Base-by-base conservation (phyloP, 2,329 filamentous ascomycete genomes). In the Myriangium duriaei region DNA sequence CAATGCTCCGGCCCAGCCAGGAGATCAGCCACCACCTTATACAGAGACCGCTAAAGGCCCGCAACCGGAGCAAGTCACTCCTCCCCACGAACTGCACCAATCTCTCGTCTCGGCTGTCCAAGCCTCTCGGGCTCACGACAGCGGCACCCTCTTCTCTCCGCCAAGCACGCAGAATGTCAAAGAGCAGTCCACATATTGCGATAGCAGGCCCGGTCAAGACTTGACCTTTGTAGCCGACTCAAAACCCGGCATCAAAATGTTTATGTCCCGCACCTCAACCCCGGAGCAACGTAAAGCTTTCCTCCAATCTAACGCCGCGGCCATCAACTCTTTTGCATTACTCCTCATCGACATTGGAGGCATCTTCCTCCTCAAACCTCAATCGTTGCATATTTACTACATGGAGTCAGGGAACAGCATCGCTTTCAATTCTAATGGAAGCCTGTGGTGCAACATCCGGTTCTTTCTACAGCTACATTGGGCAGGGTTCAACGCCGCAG, bases 401-500 rank as follows among this genome's bases (percentile, higher is more conserved):
- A 87, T 95, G 49, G 74, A 79, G 29, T 60, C 64, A 3, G 82
- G 85, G 4, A 74, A 73, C 40, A 87, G 85, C 0, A 94, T 98
- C 45, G 91, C 88, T 0, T 98, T 98, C 68, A 98, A 98, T 56
- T 72, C 74, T 6, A 74, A 71, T 28, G 87, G 88, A 26, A 84
- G 80, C 50, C 73, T 98, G 18, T 98, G 96, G 64, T 95, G 86
- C 67, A 98, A 98, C 54, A 71, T 93, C 46, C 71, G 83, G 12
- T 94, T 84, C 65, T 96, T 87, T 57, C 61, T 80, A 43, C 77
- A 88, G 51, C 61, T 95, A 19, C 88, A 96, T 52, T 66, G 74
- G 31, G 34, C 30, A 1, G 43, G 42, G n/a, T 45, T 57, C 75
- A 33, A 53, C 48, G 43, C 47, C 46, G 34, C 61, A 41, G 34